Evolutionary conservation across 768 basidiomycete species (phyloP).

Genomic region (Roridomyces roridus): DNA sequence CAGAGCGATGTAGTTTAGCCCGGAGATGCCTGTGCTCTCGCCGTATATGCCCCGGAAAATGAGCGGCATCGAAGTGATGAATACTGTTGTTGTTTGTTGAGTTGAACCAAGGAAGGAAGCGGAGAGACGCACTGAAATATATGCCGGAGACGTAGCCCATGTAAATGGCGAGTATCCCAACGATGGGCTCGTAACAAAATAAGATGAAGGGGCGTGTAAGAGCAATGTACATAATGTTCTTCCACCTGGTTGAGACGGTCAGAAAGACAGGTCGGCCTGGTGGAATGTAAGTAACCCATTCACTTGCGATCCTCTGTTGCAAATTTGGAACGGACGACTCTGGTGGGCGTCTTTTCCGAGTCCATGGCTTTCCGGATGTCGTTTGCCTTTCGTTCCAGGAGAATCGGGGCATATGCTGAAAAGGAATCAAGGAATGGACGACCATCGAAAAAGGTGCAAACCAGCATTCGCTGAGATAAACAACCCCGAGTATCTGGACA

Average conservation of each 20-base stretch:
- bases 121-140: slow-evolving; percentile 57
- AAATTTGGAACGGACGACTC: not conserved
- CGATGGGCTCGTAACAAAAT: slow-evolving; percentile 67
- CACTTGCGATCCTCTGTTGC: not conserved
- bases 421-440: slow-evolving; percentile 26
- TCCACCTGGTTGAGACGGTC: too few relatives aligned
- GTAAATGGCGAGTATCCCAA: slow-evolving; percentile 72
- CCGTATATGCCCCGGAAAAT: too few relatives aligned
- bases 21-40: slow-evolving; percentile 60
- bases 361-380: not conserved
- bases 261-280: not conserved
- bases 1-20: slow-evolving; percentile 73
- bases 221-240: slow-evolving; percentile 29
- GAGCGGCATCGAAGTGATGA: too few relatives aligned
- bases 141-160: slow-evolving; percentile 74
- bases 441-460: too few relatives aligned
- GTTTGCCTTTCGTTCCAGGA: not conserved
- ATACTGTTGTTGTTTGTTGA: too few relatives aligned
- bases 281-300: too few relatives aligned
- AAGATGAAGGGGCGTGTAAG: slow-evolving; percentile 72
- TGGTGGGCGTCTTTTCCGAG: not conserved
- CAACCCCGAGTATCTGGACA: too few relatives aligned
- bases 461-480: too few relatives aligned
- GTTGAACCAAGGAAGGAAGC: slow-evolving; percentile 68
- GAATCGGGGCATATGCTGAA: not conserved